These are phyloP conservation scores for Penicillium atrosanguineum DNA, from an alignment of 495 filamentous ascomycete genomes.

Conservation along the genomic window DNA sequence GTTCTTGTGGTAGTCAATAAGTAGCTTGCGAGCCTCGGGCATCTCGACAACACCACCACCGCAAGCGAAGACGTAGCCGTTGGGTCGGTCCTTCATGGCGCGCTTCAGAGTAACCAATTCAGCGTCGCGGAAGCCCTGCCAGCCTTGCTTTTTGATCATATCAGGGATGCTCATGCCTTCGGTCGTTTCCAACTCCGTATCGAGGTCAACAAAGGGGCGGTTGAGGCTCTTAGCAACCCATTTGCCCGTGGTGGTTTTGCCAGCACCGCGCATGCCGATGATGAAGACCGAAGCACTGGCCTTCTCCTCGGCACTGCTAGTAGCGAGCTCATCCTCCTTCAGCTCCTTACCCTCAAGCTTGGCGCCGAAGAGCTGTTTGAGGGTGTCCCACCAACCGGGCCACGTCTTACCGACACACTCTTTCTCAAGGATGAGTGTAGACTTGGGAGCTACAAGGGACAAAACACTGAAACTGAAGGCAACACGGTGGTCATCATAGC, in stretches of 20 bases:
- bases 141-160: slow-evolving; percentile 74
- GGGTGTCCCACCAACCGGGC: slow-evolving; percentile 97
- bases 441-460: slow-evolving; percentile 66
- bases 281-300: slow-evolving; percentile 72
- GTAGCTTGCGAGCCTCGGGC: slow-evolving; percentile 72
- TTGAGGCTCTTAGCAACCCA: slow-evolving; percentile 76
- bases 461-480: slow-evolving; percentile 99
- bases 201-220: slow-evolving; percentile 80
- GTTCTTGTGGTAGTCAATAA: slow-evolving; percentile 67
- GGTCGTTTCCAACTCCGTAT: slow-evolving; percentile 74
- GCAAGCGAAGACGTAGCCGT: slow-evolving; percentile 82
- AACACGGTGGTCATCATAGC: slow-evolving; percentile 97
- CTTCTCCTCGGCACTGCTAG: slow-evolving; percentile 31
- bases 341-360: slow-evolving; percentile 70
- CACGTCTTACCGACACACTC: slow-evolving; percentile 98
- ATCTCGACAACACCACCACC: slow-evolving; percentile 93
- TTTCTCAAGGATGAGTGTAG: slow-evolving; percentile 78
- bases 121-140: slow-evolving; percentile 82
- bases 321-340: slow-evolving; percentile 35
- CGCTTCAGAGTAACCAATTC: slow-evolving; percentile 74
- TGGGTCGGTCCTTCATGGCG: slow-evolving; percentile 69
- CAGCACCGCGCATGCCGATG: slow-evolving; percentile 96
- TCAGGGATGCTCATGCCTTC: slow-evolving; percentile 77
- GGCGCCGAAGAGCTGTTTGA: slow-evolving; percentile 72
- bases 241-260: slow-evolving; percentile 88